Evolutionary conservation across 139 green algal genomes (phyloP), one percentile per base, ranked within the genome.

Genomic region (Ulvella scutata): DNA sequence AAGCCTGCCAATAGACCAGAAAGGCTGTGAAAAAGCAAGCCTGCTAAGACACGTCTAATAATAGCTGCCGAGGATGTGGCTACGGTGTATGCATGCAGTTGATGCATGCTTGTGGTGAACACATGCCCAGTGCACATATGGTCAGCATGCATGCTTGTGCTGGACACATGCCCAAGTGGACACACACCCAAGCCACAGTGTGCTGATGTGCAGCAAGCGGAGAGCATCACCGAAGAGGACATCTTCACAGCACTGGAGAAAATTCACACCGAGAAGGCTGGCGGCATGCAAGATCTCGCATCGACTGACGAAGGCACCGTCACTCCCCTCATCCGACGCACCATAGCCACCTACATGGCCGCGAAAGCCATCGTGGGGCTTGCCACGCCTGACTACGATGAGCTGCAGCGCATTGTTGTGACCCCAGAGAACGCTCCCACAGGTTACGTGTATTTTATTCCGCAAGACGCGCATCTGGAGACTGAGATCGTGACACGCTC

Each of bases 231-330:
- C 9, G 88, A 94, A 75, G 82, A 87, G 4, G 88, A 95, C 81
- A 84, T 95, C 23, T 94, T 96, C 60, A 79, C 90, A 17, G 91
- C 91, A 23, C 87, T 97, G 79, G 92, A 97, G 79, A 92, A 92
- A 76, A 91, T 95, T 9, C 79, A 86, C 13, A 79, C 84, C 51
- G 87, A 95, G 67, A 84, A 81, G 72, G 76, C 78, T 62, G n/a
- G 62, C 17, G 60, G 7, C 75, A 75, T 23, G 74, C 72, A 29
- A 37, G 75, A 36, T 78, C 67, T 51, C 39, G 61, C 72, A 31
- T 59, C 79, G 1, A 2, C 38, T 9, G 74, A 77, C 39, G 43
- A 81, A 28, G 77, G 80, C 75, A 83, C n/a, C 51, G 51, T 85
- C 40, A 81, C 82, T 21, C 43, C 72, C 10, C 39, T 62, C 2